Percentiles rank a stretch among this genome's conserved stretches.
These are phyloP conservation scores for Rutstroemia sp. DNA, from an alignment of 2,329 filamentous ascomycete species.

Conservation along the genomic window DNA sequence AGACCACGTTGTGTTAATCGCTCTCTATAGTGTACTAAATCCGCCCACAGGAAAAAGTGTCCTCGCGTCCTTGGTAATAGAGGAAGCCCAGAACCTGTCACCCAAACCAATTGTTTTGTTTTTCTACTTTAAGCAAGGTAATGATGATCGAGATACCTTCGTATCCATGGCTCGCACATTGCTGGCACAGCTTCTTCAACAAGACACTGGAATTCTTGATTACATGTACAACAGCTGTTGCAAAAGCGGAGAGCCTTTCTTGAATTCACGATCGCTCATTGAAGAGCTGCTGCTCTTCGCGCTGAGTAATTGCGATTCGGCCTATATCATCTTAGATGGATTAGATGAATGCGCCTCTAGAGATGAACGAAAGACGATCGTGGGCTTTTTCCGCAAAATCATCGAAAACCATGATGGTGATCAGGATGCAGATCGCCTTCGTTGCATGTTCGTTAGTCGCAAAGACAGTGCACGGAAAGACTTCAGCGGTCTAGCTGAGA, in stretches of 20 bases:
- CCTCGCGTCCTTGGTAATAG: slow-evolving; percentile 33
- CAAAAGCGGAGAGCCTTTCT: slow-evolving; percentile 25
- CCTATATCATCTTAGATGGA: slow-evolving; percentile 35
- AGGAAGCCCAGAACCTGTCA: slow-evolving; percentile 21
- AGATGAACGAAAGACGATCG: slow-evolving; percentile 28
- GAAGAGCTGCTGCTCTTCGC: slow-evolving; percentile 28
- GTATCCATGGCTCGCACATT: slow-evolving; percentile 28
- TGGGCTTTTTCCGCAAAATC: slow-evolving; percentile 24
- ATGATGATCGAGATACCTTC: slow-evolving; percentile 29
- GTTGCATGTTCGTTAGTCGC: slow-evolving; percentile 33
- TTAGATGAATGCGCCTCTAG: slow-evolving; percentile 33
- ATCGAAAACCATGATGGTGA: slow-evolving; percentile 3
- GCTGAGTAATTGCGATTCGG: slow-evolving; percentile 19
- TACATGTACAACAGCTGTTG: slow-evolving; percentile 31
- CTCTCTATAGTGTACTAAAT: too few species aligned
- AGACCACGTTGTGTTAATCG: too few species aligned
- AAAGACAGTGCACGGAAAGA: slow-evolving; percentile 26
- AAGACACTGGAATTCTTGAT: slow-evolving; percentile 25
- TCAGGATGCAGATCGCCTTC: slow-evolving; percentile 13
- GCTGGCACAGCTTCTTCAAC: slow-evolving; percentile 30
- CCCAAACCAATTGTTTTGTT: slow-evolving; percentile 21
- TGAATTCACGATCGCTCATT: slow-evolving; percentile 22
- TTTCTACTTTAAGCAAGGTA: slow-evolving; percentile 35
- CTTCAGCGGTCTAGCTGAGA: slow-evolving; percentile 22
- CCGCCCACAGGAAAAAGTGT: slow-evolving; percentile 29